Conservation (phyloP, 1,284 basidiomycete species). For the Trichosporon coremiiforme region DNA sequence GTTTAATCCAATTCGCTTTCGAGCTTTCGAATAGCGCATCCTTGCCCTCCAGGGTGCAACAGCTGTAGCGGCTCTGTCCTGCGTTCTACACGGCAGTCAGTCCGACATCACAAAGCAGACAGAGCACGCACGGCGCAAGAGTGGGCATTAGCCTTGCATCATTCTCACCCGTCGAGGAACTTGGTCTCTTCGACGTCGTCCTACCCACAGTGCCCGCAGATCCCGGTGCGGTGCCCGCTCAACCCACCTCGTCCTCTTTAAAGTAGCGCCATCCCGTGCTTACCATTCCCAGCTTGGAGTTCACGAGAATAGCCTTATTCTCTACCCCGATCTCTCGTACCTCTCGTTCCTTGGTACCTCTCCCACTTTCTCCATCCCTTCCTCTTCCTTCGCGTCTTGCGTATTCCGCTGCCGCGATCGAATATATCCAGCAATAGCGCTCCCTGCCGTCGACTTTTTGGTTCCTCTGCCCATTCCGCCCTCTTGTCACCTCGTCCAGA, state of each 20-base stretch:
- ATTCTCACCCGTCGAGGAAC: too few relatives aligned
- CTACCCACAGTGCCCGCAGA: not conserved
- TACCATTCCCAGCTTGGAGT: conserved; percentile 5
- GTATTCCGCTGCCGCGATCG: conserved; percentile 7
- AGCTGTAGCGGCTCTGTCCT: not conserved
- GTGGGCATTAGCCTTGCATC: conserved; percentile 3
- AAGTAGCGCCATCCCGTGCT: conserved; percentile 4
- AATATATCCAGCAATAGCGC: conserved; percentile 9
- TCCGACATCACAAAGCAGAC: not conserved
- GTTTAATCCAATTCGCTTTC: conserved; percentile 12
- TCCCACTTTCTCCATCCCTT: conserved; percentile 7
- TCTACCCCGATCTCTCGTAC: conserved; percentile 7
- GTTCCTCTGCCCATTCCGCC: conserved; percentile 3
- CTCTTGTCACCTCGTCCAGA: not conserved
- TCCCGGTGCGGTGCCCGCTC: not conserved
- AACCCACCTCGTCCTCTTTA: not conserved
- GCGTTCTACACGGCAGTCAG: not conserved
- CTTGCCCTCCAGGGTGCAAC: not conserved
- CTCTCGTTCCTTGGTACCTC: conserved; percentile 9
- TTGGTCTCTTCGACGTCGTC: not conserved
- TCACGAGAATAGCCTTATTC: not conserved
- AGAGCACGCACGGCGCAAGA: not conserved
- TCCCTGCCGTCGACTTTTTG: conserved; percentile 3
- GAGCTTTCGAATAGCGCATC: not conserved
- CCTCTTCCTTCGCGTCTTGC: not conserved